Evolutionary conservation across 1,284 basidiomycete genomes (phyloP).

Genomic region (Ganoderma lucidum): DNA sequence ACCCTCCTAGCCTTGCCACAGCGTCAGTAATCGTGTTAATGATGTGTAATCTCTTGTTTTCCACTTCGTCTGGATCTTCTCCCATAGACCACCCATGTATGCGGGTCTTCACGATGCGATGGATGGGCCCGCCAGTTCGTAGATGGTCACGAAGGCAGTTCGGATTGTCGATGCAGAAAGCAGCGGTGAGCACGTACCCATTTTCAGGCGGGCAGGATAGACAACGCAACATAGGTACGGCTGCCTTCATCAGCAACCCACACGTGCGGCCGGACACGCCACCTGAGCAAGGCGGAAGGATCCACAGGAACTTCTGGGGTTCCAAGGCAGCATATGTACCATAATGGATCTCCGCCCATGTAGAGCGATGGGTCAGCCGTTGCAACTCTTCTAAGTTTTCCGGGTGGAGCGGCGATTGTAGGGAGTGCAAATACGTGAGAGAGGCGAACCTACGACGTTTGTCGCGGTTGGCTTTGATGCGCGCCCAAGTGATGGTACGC

Average conservation of each 20-base stretch:
- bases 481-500: constrained; percentile 14
- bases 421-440: constrained; percentile 22
- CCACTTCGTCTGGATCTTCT: neutral
- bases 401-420: neutral
- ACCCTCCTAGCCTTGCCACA: neutral
- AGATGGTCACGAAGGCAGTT: constrained; percentile 24
- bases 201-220: neutral
- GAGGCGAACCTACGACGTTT: constrained; percentile 27
- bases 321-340: constrained; percentile 20
- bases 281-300: constrained; percentile 20
- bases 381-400: constrained; percentile 20
- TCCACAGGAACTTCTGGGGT: constrained; percentile 18
- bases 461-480: constrained; percentile 15
- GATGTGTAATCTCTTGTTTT: neutral
- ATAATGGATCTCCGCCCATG: constrained; percentile 19
- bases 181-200: neutral
- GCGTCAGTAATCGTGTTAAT: neutral
- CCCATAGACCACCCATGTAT: constrained; percentile 9
- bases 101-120: constrained; percentile 21
- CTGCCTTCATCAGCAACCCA: constrained; percentile 11
- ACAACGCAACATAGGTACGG: constrained; percentile 23
- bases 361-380: constrained; percentile 9
- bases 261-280: neutral
- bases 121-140: neutral
- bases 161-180: constrained; percentile 27